Percentiles rank a stretch among this genome's conserved stretches.
Conservation (phyloP, 2,329 filamentous ascomycete species). For the Ceratocystis papillata region DNA sequence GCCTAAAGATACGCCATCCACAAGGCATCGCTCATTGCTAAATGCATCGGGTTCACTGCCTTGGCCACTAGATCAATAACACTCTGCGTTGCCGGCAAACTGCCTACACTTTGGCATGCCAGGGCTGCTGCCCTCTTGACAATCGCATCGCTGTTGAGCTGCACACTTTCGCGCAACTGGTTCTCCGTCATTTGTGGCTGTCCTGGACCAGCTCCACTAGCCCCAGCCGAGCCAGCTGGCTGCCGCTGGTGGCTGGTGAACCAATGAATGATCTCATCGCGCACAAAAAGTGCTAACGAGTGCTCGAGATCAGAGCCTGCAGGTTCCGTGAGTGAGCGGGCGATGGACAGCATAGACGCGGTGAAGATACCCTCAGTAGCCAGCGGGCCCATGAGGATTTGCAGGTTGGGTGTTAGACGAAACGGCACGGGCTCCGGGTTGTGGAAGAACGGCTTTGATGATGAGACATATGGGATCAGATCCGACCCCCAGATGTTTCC, state of each 20-base stretch:
- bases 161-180: constrained; percentile 66
- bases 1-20: constrained; percentile 91
- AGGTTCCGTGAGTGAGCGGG: constrained; percentile 82
- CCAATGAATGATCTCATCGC: constrained; percentile 98
- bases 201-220: constrained; percentile 26
- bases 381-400: constrained; percentile 90
- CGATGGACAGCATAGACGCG: constrained; percentile 92
- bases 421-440: constrained; percentile 95
- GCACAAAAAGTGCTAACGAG: constrained; percentile 84
- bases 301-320: constrained; percentile 76
- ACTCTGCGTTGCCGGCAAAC: constrained; percentile 89
- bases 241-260: constrained; percentile 66
- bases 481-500: constrained; percentile 97
- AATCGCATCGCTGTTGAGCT: constrained; percentile 78
- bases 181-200: constrained; percentile 44
- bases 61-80: constrained; percentile 89
- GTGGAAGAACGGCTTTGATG: constrained; percentile 76
- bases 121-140: constrained; percentile 82
- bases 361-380: constrained; percentile 94
- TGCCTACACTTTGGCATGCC: constrained; percentile 65
- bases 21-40: constrained; percentile 78
- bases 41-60: constrained; percentile 81
- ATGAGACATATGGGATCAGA: constrained; percentile 79
- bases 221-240: constrained; percentile 6
- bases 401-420: constrained; percentile 90